Conservation (phyloP, 164 flowering plant genomes). For the Annona squamosa region DNA sequence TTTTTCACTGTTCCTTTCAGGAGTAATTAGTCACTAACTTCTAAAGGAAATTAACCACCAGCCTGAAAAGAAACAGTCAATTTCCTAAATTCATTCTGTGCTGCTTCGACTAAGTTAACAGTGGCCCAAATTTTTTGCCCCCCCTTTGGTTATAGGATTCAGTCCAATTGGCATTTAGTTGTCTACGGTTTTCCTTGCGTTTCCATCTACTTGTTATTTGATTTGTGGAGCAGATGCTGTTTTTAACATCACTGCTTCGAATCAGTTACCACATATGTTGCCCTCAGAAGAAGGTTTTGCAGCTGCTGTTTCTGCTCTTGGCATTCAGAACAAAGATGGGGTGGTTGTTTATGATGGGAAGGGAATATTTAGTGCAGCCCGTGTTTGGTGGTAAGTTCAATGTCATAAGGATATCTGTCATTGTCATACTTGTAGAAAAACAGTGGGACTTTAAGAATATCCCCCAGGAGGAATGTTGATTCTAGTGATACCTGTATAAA, state of each 20-base stretch:
- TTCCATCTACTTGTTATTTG: not conserved
- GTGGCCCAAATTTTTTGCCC: no score
- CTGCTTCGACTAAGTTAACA: not conserved
- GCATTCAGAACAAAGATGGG: constrained; percentile 79
- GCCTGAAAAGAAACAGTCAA: not conserved
- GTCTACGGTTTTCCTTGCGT: not conserved
- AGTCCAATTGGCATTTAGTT: not conserved
- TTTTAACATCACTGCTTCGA: constrained; percentile 12
- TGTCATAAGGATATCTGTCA: not conserved
- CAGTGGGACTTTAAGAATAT: no score
- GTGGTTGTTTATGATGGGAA: constrained; percentile 96
- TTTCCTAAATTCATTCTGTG: not conserved
- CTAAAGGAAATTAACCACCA: not conserved
- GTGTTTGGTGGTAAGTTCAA: constrained; percentile 90
- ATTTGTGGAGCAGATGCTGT: not conserved
- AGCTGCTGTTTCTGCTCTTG: constrained; percentile 95
- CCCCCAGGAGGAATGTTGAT: not conserved
- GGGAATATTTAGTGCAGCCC: constrained; percentile 97
- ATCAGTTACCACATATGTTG: constrained; percentile 96
- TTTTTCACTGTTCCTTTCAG: not conserved
- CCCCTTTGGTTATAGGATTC: not conserved
- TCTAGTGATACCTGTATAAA: not conserved
- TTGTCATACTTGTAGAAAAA: no score
- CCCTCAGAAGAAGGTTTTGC: constrained; percentile 97
- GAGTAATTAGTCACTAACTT: not conserved